Percentiles rank a stretch among this genome's conserved stretches.
Conservation (phyloP, 2,329 filamentous ascomycete genomes). For the Neofusicoccum sp. region DNA sequence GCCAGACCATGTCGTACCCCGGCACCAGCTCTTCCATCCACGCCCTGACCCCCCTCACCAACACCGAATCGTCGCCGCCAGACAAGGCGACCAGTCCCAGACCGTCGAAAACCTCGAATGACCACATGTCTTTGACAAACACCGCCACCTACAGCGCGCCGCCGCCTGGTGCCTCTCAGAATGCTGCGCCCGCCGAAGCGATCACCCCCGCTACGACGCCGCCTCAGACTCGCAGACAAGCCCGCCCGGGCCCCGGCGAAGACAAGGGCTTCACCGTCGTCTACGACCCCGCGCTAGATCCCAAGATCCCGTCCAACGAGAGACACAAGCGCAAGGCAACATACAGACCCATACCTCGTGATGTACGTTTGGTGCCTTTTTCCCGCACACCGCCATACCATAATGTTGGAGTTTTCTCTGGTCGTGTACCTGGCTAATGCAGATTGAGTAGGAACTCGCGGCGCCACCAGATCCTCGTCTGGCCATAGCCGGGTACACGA, state of each 20-base stretch:
- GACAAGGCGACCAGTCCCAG: conserved; percentile 59
- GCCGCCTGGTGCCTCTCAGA: conserved; percentile 32
- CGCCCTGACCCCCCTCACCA: conserved; percentile 67
- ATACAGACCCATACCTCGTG: conserved; percentile 18
- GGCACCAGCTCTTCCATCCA: conserved; percentile 56
- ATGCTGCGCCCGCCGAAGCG: conserved; percentile 48
- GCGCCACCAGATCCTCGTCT: conserved; percentile 82
- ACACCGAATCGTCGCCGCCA: conserved; percentile 65
- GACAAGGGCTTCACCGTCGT: conserved; percentile 61
- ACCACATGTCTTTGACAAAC: conserved; percentile 36
- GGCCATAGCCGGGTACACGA: conserved; percentile 63
- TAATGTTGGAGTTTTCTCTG: conserved; percentile 21
- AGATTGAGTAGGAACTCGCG: conserved; percentile 39
- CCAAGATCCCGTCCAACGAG: conserved; percentile 58
- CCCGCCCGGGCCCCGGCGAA: conserved; percentile 54
- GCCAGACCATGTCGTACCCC: conserved; percentile 55
- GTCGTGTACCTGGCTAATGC: conserved; percentile 24
- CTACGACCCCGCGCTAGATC: conserved; percentile 67
- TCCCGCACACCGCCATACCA: conserved; percentile 20
- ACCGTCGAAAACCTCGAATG: conserved; percentile 43
- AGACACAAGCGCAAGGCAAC: conserved; percentile 42
- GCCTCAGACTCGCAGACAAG: conserved; percentile 48
- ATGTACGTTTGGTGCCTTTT: conserved; percentile 22
- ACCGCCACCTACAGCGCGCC: conserved; percentile 36
- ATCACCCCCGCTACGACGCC: conserved; percentile 49